Conservation (phyloP, 768 basidiomycete species). For the Rhodotorula kratochvilovae region DNA sequence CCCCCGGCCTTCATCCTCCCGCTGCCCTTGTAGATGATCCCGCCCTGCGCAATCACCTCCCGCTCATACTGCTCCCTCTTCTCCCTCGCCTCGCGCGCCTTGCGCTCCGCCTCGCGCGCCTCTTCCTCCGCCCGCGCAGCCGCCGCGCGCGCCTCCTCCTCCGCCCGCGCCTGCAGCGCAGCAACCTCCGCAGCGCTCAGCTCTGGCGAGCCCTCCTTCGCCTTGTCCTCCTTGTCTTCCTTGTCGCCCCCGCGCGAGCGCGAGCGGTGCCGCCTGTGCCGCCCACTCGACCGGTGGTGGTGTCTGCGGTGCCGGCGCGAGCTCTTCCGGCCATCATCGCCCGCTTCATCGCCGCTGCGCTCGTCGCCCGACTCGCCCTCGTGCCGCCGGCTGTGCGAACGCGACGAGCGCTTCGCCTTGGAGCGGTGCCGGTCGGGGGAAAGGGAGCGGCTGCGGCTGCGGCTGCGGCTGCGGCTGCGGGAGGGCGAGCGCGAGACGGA, state of each 20-base stretch:
- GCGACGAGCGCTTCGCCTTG: conserved; percentile 21
- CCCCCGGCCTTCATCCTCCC: conserved; percentile 37
- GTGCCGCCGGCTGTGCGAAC: neutral
- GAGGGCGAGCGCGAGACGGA: conserved; percentile 21
- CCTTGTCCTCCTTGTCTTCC: conserved; percentile 41
- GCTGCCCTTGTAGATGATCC: conserved; percentile 37
- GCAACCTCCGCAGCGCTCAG: conserved; percentile 23
- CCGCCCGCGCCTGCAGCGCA: conserved; percentile 51
- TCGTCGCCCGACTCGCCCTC: neutral
- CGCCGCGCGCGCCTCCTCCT: conserved; percentile 53
- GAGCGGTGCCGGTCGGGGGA: conserved; percentile 22
- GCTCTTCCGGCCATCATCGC: neutral
- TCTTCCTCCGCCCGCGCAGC: conserved; percentile 52
- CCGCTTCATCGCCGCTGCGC: neutral
- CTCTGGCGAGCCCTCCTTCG: conserved; percentile 28
- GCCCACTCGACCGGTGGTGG: conserved; percentile 5
- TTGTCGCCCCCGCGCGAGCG: conserved; percentile 29
- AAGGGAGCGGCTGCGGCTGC: conserved; percentile 11
- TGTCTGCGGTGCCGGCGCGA: conserved; percentile 23
- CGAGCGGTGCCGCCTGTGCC: conserved; percentile 1
- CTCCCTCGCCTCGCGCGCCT: conserved; percentile 61
- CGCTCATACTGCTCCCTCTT: conserved; percentile 21
- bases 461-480: neutral
- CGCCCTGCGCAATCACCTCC: conserved; percentile 14
- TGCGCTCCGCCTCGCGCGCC: conserved; percentile 62